phyloP scores from a whole-genome alignment of 2,329 filamentous ascomycete genomes.

The Fusarium multiceps region DNA sequence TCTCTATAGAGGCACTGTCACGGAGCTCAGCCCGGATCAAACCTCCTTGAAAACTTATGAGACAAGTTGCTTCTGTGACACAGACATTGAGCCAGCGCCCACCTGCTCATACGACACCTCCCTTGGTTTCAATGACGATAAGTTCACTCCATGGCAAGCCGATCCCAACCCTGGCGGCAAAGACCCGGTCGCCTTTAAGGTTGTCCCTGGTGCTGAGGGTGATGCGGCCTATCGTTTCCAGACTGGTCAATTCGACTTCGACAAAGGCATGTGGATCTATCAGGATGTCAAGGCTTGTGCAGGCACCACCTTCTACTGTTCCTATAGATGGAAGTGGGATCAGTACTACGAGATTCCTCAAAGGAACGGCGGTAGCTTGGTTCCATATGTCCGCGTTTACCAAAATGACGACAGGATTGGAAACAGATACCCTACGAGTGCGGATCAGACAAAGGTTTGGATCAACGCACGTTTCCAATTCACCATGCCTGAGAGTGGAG shows the following conservation, averaged over 20 bases:
- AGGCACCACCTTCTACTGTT: neutral
- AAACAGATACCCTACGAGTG: neutral
- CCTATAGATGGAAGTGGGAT: constrained; percentile 4
- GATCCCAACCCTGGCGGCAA: neutral
- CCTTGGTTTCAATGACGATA: neutral
- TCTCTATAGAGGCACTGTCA: neutral
- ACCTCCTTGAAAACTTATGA: neutral
- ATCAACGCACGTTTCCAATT: neutral
- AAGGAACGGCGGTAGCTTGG: accelerated
- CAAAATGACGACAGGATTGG: neutral
- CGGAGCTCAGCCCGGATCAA: neutral
- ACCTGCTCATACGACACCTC: neutral
- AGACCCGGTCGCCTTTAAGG: neutral
- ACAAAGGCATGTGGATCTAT: constrained; percentile 1
- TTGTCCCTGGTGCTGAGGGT: neutral
- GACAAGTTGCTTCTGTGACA: constrained; percentile 12
- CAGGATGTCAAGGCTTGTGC: constrained; percentile 7
- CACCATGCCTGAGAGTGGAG: neutral
- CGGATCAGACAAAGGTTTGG: constrained; percentile 1
- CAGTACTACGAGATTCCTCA: neutral
- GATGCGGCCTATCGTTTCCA: neutral
- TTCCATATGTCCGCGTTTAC: constrained; percentile 15
- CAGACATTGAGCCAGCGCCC: neutral
- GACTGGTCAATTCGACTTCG: neutral
- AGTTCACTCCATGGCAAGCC: neutral